Conservation (phyloP, 192 early-diverging fungal species). For the Coemansia reversa region DNA sequence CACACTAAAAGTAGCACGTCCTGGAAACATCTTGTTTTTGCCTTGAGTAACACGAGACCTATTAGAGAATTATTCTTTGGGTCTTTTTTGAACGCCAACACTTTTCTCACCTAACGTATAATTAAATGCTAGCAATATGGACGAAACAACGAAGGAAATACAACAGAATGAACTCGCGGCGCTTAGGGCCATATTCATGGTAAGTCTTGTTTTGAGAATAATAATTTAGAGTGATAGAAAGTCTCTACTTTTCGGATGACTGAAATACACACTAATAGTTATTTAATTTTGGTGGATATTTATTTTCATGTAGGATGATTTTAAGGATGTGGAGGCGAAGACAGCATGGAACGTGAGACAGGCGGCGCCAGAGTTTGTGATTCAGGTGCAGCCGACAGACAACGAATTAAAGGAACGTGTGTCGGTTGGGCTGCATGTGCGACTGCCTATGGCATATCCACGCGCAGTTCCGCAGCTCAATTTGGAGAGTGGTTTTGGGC, state of each 20-base stretch:
- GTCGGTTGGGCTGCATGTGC: constrained; percentile 36
- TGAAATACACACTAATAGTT: background rate
- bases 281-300: background rate
- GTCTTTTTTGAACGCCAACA: background rate
- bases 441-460: constrained; percentile 67
- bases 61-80: background rate
- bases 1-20: background rate
- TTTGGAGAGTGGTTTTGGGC: constrained; percentile 55
- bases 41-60: background rate
- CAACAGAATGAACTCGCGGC: constrained; percentile 75
- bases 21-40: background rate
- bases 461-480: constrained; percentile 59
- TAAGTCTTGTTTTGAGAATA: constrained; percentile 11
- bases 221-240: background rate
- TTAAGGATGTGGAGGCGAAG: constrained; percentile 32
- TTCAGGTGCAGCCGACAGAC: constrained; percentile 37
- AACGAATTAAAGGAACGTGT: constrained; percentile 28
- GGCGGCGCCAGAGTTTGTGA: constrained; percentile 37
- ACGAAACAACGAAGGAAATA: constrained; percentile 48
- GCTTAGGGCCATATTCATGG: constrained; percentile 59
- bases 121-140: constrained; percentile 35
- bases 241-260: background rate
- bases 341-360: constrained; percentile 50
- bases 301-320: constrained; percentile 40
- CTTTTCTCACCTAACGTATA: background rate